Conservation (phyloP, 2,329 filamentous ascomycete species). For the Xylaria hypoxylon region DNA sequence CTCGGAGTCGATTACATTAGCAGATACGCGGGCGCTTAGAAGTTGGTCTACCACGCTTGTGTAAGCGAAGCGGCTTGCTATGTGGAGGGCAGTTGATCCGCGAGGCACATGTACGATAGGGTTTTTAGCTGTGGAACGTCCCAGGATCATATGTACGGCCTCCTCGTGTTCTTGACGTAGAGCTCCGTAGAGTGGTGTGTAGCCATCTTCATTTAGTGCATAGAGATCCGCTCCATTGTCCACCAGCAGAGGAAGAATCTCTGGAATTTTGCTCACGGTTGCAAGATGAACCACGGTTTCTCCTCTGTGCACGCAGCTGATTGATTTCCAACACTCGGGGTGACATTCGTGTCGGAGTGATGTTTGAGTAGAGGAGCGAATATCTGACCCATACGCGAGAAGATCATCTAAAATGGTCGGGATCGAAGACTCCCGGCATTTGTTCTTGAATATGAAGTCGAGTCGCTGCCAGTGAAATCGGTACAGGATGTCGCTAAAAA, state of each 20-base stretch:
- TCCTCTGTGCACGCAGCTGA: not conserved
- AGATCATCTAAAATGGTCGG: not conserved
- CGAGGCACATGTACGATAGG: conserved; percentile 2
- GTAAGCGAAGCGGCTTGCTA: conserved; percentile 13
- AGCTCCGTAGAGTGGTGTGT: not conserved
- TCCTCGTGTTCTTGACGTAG: not conserved
- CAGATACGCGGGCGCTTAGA: not conserved
- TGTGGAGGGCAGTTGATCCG: conserved; percentile 7
- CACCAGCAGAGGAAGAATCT: not conserved
- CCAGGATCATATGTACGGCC: not conserved
- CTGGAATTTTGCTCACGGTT: not conserved
- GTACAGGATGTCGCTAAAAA: not conserved
- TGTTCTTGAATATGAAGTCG: not conserved
- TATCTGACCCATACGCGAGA: conserved; percentile 1
- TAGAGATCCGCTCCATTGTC: not conserved
- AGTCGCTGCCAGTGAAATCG: no score
- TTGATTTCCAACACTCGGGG: not conserved
- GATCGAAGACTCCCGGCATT: not conserved
- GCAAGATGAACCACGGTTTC: conserved; percentile 2
- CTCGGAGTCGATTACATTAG: not conserved
- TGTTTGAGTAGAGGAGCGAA: not conserved
- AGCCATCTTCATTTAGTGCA: not conserved
- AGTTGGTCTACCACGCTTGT: not conserved
- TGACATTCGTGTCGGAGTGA: not conserved
- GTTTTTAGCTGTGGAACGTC: not conserved